Evolutionary conservation across 208 protist genomes (phyloP).

Genomic region (Trypanosoma avium): DNA sequence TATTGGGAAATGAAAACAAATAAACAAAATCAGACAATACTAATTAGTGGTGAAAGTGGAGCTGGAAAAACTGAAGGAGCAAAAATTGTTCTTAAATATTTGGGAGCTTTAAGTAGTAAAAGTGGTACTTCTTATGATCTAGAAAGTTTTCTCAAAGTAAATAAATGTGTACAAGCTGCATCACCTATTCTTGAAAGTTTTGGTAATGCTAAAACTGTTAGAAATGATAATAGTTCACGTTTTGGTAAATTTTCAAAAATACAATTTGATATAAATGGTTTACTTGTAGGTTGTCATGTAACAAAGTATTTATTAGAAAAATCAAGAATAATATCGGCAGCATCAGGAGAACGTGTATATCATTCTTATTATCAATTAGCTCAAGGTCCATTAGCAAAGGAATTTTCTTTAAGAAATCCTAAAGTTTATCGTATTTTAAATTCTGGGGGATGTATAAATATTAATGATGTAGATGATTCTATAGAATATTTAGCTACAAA

Average conservation of each 20-base stretch:
- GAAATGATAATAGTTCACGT: constrained; percentile 89
- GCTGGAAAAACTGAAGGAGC: constrained; percentile 43
- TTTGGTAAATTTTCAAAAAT: constrained; percentile 86
- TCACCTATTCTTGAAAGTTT: constrained; percentile 91
- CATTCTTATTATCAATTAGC: constrained; percentile 88
- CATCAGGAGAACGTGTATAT: constrained; percentile 67
- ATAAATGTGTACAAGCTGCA: constrained; percentile 38
- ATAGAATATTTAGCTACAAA: constrained; percentile 24
- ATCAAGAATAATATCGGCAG: constrained; percentile 60
- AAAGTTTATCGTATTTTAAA: constrained; percentile 30
- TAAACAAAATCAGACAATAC: constrained; percentile 35
- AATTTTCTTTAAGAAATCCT: constrained; percentile 23
- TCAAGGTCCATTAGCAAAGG: constrained; percentile 18
- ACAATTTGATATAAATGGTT: constrained; percentile 48
- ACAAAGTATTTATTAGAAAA: constrained; percentile 81
- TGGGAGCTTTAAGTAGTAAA: constrained; percentile 27
- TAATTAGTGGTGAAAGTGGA: constrained; percentile 47
- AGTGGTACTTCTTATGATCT: constrained; percentile 22
- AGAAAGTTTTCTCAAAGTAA: constrained; percentile 21
- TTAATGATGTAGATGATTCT: constrained; percentile 50
- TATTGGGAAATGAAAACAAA: constrained; percentile 37
- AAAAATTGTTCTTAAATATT: constrained; percentile 42
- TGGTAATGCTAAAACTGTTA: constrained; percentile 88
- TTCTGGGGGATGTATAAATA: constrained; percentile 25
- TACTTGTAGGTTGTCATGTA: constrained; percentile 44